Base-by-base conservation (phyloP, 768 basidiomycete species). In the Pleurotus cornucopiae region DNA sequence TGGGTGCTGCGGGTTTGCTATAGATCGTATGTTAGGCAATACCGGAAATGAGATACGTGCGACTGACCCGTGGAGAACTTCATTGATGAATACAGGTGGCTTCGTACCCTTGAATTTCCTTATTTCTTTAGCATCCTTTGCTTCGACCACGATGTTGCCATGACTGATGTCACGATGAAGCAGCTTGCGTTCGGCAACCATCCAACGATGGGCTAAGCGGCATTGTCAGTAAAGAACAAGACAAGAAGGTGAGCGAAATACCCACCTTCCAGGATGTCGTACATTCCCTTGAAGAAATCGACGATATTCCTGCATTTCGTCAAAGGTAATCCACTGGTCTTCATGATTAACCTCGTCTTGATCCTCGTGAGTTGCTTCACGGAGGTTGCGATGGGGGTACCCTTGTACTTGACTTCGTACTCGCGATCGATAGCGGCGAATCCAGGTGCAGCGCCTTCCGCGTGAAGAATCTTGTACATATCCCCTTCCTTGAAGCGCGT, bases 91-190 rank as follows among this genome's bases (percentile, higher is more conserved):
- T 16, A 20, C 20, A 2, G 46, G 55, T 5, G 14, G 38, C 12
- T 34, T 12, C 1, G 25, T 44, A 20, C 5, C 30, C 18, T 13
- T 23, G 14, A 12, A 13, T 3, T 12, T 12, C 16, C 47, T 13
- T n/a, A 37, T 2, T 2, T 34, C 3, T 0, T 5, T 2, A 9
- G 21, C 44, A 21, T 16, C 14, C 6, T 30, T 23, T 5, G 23
- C 4, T 3, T 47, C 30, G 20, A 46, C 3, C 1, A 56, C 14
- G 23, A 56, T 56, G 16, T 56, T 56, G 23, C 4, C 37, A 21
- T n/a, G 20, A 26, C 55, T 56, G 14, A 56, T 46, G 16, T 56
- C 55, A 0, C 55, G 55, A 37, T 56, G 55, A 3, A 56, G 46
- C 7, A 56, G 9, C 6, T 34, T 21, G 20, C 26, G 46, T 21